A percentile compares a stretch with the other conserved stretches of the same genome.
phyloP scores from a whole-genome alignment of 2,329 filamentous ascomycete genomes.

The Phyllosticta citribraziliensis region DNA sequence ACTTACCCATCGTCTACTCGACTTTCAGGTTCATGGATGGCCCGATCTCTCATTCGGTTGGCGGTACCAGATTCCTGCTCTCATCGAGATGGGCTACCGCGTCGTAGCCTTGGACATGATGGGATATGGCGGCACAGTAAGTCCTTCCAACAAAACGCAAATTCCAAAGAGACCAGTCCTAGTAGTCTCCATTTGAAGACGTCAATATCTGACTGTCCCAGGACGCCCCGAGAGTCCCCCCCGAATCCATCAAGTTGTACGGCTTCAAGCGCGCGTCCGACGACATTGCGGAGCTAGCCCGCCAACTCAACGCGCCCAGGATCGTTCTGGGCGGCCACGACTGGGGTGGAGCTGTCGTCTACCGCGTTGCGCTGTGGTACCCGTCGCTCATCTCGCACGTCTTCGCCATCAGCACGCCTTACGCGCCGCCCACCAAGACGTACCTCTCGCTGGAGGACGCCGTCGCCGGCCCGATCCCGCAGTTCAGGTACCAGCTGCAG shows the following conservation, averaged over 20 bases:
- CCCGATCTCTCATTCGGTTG: conserved; percentile 78
- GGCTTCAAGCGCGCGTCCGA: conserved; percentile 61
- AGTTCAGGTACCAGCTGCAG: conserved; percentile 79
- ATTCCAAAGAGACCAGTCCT: background rate
- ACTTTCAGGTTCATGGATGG: conserved; percentile 58
- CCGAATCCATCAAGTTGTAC: conserved; percentile 53
- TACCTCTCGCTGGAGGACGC: conserved; percentile 52
- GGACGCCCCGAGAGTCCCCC: conserved; percentile 44
- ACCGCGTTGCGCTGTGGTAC: conserved; percentile 63
- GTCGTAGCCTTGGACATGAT: conserved; percentile 81
- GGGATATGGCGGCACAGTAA: conserved; percentile 69
- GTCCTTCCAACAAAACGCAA: conserved; percentile 2
- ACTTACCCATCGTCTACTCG: background rate
- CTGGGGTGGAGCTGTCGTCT: conserved; percentile 74
- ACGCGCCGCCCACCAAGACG: conserved; percentile 42
- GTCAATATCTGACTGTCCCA: conserved; percentile 14
- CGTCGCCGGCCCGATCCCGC: conserved; percentile 48
- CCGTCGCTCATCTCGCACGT: conserved; percentile 63
- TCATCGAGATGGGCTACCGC: conserved; percentile 61
- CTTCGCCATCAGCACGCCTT: conserved; percentile 76
- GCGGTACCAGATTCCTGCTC: conserved; percentile 76
- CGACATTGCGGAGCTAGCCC: conserved; percentile 65
- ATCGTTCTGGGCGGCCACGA: conserved; percentile 88
- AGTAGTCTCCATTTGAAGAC: background rate
- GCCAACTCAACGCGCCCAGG: conserved; percentile 41